Conservation (phyloP, 192 early-diverging fungal genomes). For the Coemansia reversa region DNA sequence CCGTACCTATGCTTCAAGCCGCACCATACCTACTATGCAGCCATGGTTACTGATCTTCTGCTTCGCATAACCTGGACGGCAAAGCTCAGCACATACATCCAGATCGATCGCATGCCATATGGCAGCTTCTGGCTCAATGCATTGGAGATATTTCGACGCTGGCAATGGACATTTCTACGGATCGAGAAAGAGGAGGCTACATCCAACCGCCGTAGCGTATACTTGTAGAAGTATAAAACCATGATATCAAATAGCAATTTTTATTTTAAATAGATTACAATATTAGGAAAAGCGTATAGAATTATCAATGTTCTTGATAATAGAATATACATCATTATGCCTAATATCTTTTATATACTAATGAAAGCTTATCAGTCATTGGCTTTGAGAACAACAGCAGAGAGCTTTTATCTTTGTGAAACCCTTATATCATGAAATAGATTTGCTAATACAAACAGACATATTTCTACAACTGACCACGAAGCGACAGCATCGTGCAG, state of each 20-base stretch:
- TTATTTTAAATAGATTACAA: too few species aligned
- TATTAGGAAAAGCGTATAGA: too few species aligned
- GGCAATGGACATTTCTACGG: slow-evolving; percentile 94
- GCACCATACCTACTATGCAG: slow-evolving; percentile 69
- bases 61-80: slow-evolving; percentile 86
- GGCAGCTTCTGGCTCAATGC: slow-evolving; percentile 75
- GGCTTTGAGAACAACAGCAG: not conserved
- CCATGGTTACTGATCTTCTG: slow-evolving; percentile 76
- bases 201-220: not conserved
- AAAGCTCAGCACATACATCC: slow-evolving; percentile 64
- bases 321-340: too few species aligned
- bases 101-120: slow-evolving; percentile 64
- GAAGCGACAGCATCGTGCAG: not conserved
- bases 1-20: slow-evolving; percentile 64
- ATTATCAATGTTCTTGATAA: too few species aligned
- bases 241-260: too few species aligned
- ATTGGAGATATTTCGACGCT: slow-evolving; percentile 81
- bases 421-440: too few species aligned
- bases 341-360: too few species aligned
- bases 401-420: not conserved
- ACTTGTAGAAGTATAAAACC: not conserved
- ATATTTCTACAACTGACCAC: not conserved
- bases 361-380: too few species aligned
- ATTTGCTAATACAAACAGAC: too few species aligned
- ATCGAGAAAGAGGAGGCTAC: slow-evolving; percentile 63